Evolutionary conservation across 176 grass and related monocot species (phyloP), one percentile per base, ranked within the genome.

Genomic region (Oryza officinalis): DNA sequence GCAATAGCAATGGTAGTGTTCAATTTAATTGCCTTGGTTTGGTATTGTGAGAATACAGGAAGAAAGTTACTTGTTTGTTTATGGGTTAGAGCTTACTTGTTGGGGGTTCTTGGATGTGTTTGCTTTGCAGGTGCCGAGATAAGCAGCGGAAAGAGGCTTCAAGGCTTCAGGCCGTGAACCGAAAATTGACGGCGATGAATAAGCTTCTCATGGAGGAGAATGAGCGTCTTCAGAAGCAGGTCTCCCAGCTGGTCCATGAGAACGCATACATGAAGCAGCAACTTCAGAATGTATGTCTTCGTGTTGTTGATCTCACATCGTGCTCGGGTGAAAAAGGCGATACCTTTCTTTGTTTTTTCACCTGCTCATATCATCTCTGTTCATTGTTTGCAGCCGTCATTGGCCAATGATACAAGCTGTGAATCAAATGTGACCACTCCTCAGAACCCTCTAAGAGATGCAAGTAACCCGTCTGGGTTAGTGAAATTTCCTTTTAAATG

Each of bases 191-290:
- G 2, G 97, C 97, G 13, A 96, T 99, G 93, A 99, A 99, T 70
- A 99, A 99, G 81, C 97, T 99, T 75, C 84, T 99, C 30, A 96
- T 99, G 97, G 97, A 99, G 69, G 97, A 99, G 80, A 99, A 99
- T 63, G 97, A 96, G 45, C 87, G 97, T 59, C 90, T 99, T 32
- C 97, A 96, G 87, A 99, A 99, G 86, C 93, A 99, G 89, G 97
- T 96, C 13, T 89, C 93, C 22, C 97, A 96, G 80, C 84, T 99
- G 54, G 89, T 99, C 69, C 87, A 89, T 40, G 93, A 99, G 76
- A 99, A 99, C 72, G 93, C 93, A 9, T 84, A 86, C 83, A 94
- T 99, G 93, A 88, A 92, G 67, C 97, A 96, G 79, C 97, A 96
- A 76, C 77, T 99, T 86, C 93, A 94, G 65, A 96, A 93, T 87